A percentile compares a stretch with the other conserved stretches of the same genome.
These are phyloP conservation scores for Salvia hispanica DNA, from an alignment of 257 asterid species.

Conservation along the genomic window DNA sequence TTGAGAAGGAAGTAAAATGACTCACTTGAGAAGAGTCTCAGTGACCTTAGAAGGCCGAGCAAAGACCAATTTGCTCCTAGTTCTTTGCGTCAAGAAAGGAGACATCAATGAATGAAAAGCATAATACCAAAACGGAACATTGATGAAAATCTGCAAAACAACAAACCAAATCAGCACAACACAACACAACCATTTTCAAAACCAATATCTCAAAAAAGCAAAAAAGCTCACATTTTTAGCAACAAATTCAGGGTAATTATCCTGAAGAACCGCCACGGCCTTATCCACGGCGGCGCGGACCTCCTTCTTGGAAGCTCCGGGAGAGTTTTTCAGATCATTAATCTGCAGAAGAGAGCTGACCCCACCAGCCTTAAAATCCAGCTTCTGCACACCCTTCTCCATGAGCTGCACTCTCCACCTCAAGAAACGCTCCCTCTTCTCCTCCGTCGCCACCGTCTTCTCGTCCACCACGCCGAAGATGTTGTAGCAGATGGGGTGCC, in stretches of 20 bases:
- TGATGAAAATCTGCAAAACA: slow-evolving; percentile 63
- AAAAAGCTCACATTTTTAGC: slow-evolving; percentile 64
- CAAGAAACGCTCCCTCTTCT: slow-evolving; percentile 63
- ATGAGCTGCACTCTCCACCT: slow-evolving; percentile 82
- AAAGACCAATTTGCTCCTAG: slow-evolving; percentile 75
- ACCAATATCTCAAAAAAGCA: too few species aligned
- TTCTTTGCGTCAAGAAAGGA: slow-evolving; percentile 78
- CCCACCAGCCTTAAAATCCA: slow-evolving; percentile 63
- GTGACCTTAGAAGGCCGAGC: slow-evolving; percentile 78
- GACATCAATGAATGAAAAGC: slow-evolving; percentile 67
- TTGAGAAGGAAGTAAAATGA: background rate
- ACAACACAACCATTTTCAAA: background rate
- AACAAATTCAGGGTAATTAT: slow-evolving; percentile 80
- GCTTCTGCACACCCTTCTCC: slow-evolving; percentile 72
- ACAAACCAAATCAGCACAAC: slow-evolving; percentile 7
- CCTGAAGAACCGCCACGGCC: slow-evolving; percentile 73
- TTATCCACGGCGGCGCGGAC: slow-evolving; percentile 62
- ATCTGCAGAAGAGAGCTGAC: slow-evolving; percentile 63
- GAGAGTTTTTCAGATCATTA: slow-evolving; percentile 67
- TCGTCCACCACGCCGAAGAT: slow-evolving; percentile 63
- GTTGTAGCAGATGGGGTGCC: slow-evolving; percentile 82
- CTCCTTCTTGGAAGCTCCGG: slow-evolving; percentile 67
- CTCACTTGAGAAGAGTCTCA: slow-evolving; percentile 81
- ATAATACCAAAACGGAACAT: slow-evolving; percentile 81
- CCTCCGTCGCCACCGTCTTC: slow-evolving; percentile 57